Evolutionary conservation across 345 rosid species (phyloP).

Genomic region (Sonneratia alba): DNA sequence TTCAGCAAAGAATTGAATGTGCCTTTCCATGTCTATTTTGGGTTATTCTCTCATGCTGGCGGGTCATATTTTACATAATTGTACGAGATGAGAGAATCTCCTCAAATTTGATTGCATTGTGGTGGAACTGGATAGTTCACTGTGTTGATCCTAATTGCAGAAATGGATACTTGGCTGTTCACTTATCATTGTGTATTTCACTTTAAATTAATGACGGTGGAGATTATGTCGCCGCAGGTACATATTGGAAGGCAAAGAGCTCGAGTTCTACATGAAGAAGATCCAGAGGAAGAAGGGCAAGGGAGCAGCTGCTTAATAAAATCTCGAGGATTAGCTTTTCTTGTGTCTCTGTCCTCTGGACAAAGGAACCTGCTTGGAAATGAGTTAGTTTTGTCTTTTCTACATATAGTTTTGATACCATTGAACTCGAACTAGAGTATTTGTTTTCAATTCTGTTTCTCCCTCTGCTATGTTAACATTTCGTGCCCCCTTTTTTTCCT

Average conservation of each 20-base stretch:
- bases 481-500: no score
- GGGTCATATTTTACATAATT: not conserved
- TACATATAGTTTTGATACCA: not conserved
- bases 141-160: not conserved
- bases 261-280: slow-evolving; percentile 40
- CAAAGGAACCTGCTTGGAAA: not conserved
- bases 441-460: not conserved
- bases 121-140: no score
- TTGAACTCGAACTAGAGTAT: not conserved
- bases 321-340: not conserved
- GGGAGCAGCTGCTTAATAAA: slow-evolving; percentile 25
- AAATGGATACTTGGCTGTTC: not conserved
- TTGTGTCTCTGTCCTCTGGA: not conserved
- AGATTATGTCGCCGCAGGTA: slow-evolving; percentile 15
- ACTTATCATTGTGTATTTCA: not conserved
- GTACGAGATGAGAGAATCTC: not conserved
- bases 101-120: not conserved
- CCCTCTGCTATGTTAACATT: not conserved
- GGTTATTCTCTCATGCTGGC: not conserved
- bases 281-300: slow-evolving; percentile 43
- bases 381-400: not conserved
- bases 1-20: not conserved
- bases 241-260: slow-evolving; percentile 38
- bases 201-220: not conserved
- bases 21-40: not conserved